phyloP scores from a whole-genome alignment of 2,329 filamentous ascomycete species.

The Stemphylium lycopersici region DNA sequence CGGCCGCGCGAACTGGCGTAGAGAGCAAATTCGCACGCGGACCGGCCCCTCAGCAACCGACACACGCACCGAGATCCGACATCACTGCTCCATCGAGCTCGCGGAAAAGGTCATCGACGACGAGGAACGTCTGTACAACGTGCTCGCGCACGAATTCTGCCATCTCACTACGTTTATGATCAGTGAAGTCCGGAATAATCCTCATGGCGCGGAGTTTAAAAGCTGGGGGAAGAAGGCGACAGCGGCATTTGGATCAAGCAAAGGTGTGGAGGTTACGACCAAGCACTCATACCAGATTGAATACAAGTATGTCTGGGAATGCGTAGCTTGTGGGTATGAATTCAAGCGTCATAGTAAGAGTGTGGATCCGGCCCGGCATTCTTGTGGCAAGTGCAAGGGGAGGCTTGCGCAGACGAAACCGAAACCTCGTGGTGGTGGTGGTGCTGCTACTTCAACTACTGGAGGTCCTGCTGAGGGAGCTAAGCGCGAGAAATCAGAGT shows the following conservation, averaged over 20 bases:
- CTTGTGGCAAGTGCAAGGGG: slow-evolving; percentile 77
- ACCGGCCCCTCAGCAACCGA: slow-evolving; percentile 32
- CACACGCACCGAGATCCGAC: slow-evolving; percentile 48
- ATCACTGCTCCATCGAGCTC: slow-evolving; percentile 82
- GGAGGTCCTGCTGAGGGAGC: slow-evolving; percentile 15
- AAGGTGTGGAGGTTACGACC: slow-evolving; percentile 79
- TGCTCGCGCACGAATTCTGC: slow-evolving; percentile 95
- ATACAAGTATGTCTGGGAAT: slow-evolving; percentile 90
- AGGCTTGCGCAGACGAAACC: slow-evolving; percentile 79
- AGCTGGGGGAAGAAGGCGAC: slow-evolving; percentile 64
- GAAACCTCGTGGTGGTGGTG: slow-evolving; percentile 61
- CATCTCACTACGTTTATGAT: slow-evolving; percentile 94
- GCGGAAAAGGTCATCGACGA: slow-evolving; percentile 86
- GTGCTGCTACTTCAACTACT: background rate
- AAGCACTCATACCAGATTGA: slow-evolving; percentile 90
- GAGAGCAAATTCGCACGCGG: slow-evolving; percentile 50
- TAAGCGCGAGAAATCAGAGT: slow-evolving; percentile 52
- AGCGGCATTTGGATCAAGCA: slow-evolving; percentile 60
- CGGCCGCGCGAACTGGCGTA: slow-evolving; percentile 62
- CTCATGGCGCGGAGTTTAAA: slow-evolving; percentile 87
- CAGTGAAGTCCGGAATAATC: slow-evolving; percentile 72
- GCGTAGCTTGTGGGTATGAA: slow-evolving; percentile 69
- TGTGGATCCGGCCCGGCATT: slow-evolving; percentile 73
- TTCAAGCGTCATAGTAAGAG: slow-evolving; percentile 87
- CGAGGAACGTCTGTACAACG: slow-evolving; percentile 77